phyloP scores from a whole-genome alignment of 1,139 yeast species.

The Hansenula anomala region DNA sequence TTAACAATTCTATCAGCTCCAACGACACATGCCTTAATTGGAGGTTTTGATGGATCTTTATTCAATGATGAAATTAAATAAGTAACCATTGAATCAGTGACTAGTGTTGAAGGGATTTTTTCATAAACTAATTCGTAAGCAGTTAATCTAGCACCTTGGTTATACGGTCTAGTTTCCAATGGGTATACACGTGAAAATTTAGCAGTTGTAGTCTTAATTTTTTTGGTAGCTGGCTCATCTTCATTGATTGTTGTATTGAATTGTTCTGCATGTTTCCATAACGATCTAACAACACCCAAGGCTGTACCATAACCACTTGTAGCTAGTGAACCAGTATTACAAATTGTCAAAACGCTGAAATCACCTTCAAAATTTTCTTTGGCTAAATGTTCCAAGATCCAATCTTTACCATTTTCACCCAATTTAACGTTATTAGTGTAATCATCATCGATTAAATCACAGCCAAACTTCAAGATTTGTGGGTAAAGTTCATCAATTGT shows the following conservation, averaged over 20 bases:
- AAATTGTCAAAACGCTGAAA: slow-evolving; percentile 79
- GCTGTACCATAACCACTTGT: slow-evolving; percentile 99
- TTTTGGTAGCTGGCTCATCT: slow-evolving; percentile 24
- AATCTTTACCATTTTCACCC: slow-evolving; percentile 79
- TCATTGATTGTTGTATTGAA: slow-evolving; percentile 16
- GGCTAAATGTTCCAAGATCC: slow-evolving; percentile 44
- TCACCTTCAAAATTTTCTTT: slow-evolving; percentile 53
- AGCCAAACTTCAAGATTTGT: slow-evolving; percentile 45
- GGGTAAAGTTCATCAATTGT: slow-evolving; percentile 31
- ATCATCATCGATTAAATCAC: slow-evolving; percentile 66
- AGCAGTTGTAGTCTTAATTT: slow-evolving; percentile 22
- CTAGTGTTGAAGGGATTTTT: slow-evolving; percentile 77
- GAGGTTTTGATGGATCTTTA: slow-evolving; percentile 29
- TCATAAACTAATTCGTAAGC: slow-evolving; percentile 88
- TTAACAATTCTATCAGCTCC: slow-evolving; percentile 96
- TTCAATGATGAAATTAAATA: slow-evolving; percentile 46
- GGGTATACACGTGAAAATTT: slow-evolving; percentile 70
- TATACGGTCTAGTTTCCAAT: slow-evolving; percentile 92
- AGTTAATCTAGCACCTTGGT: slow-evolving; percentile 92
- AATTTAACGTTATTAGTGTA: slow-evolving; percentile 68
- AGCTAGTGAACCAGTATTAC: slow-evolving; percentile 87
- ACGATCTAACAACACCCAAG: slow-evolving; percentile 79
- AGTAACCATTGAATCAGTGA: slow-evolving; percentile 91
- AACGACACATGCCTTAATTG: slow-evolving; percentile 84
- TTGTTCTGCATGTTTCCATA: slow-evolving; percentile 39